Evolutionary conservation across 2,329 filamentous ascomycete species (phyloP).

Genomic region (Hypoxylon sp.): DNA sequence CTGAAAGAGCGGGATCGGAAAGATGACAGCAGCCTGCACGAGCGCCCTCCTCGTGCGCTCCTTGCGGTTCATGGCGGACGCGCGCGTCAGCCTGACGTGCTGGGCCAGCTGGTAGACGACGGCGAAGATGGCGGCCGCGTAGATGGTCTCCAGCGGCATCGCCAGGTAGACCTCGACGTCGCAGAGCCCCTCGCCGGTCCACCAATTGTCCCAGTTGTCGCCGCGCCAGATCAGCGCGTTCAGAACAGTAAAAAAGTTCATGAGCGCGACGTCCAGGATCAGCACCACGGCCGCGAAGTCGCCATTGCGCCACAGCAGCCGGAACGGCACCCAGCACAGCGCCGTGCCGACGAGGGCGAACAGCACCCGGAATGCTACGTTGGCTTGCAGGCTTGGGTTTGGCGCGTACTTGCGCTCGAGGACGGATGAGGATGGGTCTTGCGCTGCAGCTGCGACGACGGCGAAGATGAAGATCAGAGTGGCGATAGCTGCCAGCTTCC

Average conservation of each 20-base stretch:
- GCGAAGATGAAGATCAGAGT: neutral
- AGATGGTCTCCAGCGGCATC: conserved; percentile 53
- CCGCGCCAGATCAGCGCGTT: conserved; percentile 63
- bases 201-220: conserved; percentile 61
- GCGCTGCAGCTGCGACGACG: neutral
- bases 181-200: conserved; percentile 61
- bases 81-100: conserved; percentile 58
- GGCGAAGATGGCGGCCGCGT: conserved; percentile 60
- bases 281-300: conserved; percentile 63
- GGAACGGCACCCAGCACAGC: conserved; percentile 60
- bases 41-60: conserved; percentile 56
- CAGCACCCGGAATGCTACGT: conserved; percentile 59
- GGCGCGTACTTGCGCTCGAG: conserved; percentile 9
- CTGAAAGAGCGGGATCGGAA: conserved; percentile 61
- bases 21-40: conserved; percentile 63
- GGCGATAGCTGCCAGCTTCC: too few species aligned
- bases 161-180: conserved; percentile 56
- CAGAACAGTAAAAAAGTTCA: conserved; percentile 59
- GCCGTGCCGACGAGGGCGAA: conserved; percentile 56
- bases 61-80: conserved; percentile 49
- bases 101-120: conserved; percentile 63
- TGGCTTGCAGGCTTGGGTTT: conserved; percentile 48
- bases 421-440: neutral
- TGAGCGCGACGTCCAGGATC: conserved; percentile 55
- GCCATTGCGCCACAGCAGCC: conserved; percentile 59